These are phyloP conservation scores for Rhodotorula glutinis DNA, from an alignment of 1,284 basidiomycete species.

Conservation along the genomic window DNA sequence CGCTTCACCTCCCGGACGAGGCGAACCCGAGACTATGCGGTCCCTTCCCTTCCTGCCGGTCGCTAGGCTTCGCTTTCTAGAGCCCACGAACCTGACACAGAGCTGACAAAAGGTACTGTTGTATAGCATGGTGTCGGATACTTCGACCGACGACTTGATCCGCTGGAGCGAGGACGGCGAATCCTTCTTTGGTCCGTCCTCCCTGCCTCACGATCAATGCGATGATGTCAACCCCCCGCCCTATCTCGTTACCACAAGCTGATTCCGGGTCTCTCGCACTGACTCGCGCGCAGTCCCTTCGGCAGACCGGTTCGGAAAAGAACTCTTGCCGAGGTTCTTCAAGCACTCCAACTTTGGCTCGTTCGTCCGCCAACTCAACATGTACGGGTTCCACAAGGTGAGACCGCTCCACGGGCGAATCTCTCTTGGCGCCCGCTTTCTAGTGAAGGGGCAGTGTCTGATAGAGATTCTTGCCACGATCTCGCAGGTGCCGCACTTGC, in stretches of 20 bases:
- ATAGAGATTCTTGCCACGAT: too few species aligned
- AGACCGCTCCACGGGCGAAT: background rate
- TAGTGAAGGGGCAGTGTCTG: background rate
- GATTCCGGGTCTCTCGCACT: too few species aligned
- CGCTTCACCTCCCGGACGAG: slow-evolving; percentile 44
- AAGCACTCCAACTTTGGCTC: slow-evolving; percentile 93
- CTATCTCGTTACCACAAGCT: background rate
- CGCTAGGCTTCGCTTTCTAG: too few species aligned
- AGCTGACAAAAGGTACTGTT: too few species aligned
- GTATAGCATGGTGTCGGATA: slow-evolving; percentile 83
- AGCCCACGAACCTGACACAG: too few species aligned
- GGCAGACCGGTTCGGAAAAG: slow-evolving; percentile 85
- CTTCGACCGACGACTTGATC: slow-evolving; percentile 75
- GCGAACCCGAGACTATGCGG: too few species aligned
- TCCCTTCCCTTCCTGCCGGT: too few species aligned
- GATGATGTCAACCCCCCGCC: background rate
- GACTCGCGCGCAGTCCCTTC: slow-evolving; percentile 89
- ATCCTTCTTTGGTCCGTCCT: slow-evolving; percentile 76
- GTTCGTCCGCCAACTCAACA: slow-evolving; percentile 94
- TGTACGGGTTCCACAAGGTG: slow-evolving; percentile 76
- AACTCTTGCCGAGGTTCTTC: slow-evolving; percentile 90
- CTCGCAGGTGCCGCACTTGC: slow-evolving; percentile 78
- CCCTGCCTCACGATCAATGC: background rate
- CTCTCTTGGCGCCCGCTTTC: background rate
- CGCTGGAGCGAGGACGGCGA: slow-evolving; percentile 85